These are phyloP conservation scores for Paecilomyces formosus DNA, from an alignment of 2,329 filamentous ascomycete species.

Conservation along the genomic window DNA sequence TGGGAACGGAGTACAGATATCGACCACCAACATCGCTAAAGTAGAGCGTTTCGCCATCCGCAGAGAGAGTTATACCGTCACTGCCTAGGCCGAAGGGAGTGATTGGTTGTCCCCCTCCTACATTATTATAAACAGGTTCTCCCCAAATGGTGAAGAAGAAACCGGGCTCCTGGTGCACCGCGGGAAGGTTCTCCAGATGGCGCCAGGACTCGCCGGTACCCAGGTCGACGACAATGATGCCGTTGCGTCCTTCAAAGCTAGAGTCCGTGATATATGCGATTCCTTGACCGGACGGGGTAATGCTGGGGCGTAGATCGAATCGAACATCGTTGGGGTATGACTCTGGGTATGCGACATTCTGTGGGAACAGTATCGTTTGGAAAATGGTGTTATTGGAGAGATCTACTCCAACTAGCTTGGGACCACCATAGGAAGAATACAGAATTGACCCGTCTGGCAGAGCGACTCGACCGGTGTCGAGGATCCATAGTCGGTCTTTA, in stretches of 20 bases:
- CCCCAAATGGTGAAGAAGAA: slow-evolving; percentile 46
- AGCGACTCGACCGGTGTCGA: slow-evolving; percentile 45
- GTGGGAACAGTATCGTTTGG: slow-evolving; percentile 45
- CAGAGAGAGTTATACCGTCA: slow-evolving; percentile 46
- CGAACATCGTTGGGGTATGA: slow-evolving; percentile 49
- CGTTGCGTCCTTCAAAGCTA: slow-evolving; percentile 42
- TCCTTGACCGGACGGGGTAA: slow-evolving; percentile 37
- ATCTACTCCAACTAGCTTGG: slow-evolving; percentile 45
- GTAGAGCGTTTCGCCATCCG: slow-evolving; percentile 41
- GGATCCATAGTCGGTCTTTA: slow-evolving; percentile 45
- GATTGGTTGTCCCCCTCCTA: slow-evolving; percentile 25
- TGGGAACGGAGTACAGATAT: slow-evolving; percentile 40
- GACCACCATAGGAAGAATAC: slow-evolving; percentile 39
- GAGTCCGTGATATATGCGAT: slow-evolving; percentile 50
- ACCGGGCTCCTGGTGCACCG: slow-evolving; percentile 36
- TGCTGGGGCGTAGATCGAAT: slow-evolving; percentile 41
- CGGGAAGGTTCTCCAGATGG: slow-evolving; percentile 37
- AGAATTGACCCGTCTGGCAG: slow-evolving; percentile 38
- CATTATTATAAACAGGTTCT: slow-evolving; percentile 37
- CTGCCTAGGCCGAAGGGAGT: slow-evolving; percentile 37
- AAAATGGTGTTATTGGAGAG: slow-evolving; percentile 40
- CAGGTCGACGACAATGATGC: slow-evolving; percentile 45
- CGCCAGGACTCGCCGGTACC: slow-evolving; percentile 43
- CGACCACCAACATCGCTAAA: slow-evolving; percentile 40
- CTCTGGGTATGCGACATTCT: slow-evolving; percentile 39